Evolutionary conservation across 169 alveolate genomes (phyloP).

Genomic region (Plasmodium sp.): DNA sequence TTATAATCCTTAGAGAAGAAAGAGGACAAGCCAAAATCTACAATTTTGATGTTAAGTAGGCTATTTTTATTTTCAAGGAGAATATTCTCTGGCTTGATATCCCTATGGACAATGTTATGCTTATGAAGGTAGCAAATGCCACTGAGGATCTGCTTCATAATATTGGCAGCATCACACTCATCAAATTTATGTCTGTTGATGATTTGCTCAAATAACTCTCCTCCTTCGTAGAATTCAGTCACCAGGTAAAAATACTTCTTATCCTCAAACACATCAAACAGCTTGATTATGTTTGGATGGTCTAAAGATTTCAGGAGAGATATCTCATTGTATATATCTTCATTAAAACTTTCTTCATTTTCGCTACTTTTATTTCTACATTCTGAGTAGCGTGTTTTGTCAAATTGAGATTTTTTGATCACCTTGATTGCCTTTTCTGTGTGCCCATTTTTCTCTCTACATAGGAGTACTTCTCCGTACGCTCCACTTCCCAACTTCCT

Average conservation of each 20-base stretch:
- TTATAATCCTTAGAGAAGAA: conserved; percentile 79
- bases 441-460: conserved; percentile 84
- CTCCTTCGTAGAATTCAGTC: conserved; percentile 94
- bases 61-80: conserved; percentile 56
- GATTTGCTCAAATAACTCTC: conserved; percentile 94
- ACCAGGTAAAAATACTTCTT: conserved; percentile 89
- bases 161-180: conserved; percentile 92
- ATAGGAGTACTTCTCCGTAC: conserved; percentile 90
- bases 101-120: conserved; percentile 92
- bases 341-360: conserved; percentile 36
- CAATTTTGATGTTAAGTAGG: conserved; percentile 78
- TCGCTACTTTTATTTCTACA: background rate
- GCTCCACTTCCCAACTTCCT: conserved; percentile 94
- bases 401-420: conserved; percentile 81
- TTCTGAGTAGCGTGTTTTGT: conserved; percentile 1
- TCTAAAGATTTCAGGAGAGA: conserved; percentile 91
- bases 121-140: conserved; percentile 95
- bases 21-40: conserved; percentile 94
- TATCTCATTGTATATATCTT: conserved; percentile 88
- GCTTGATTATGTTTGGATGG: conserved; percentile 96
- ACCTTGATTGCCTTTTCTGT: conserved; percentile 90
- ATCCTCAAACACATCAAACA: conserved; percentile 94
- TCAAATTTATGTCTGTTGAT: conserved; percentile 88
- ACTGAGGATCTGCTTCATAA: conserved; percentile 92
- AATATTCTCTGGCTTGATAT: conserved; percentile 90